These are phyloP conservation scores for Blastobotrys proliferans DNA, from an alignment of 1,139 yeast species.

Conservation along the genomic window DNA sequence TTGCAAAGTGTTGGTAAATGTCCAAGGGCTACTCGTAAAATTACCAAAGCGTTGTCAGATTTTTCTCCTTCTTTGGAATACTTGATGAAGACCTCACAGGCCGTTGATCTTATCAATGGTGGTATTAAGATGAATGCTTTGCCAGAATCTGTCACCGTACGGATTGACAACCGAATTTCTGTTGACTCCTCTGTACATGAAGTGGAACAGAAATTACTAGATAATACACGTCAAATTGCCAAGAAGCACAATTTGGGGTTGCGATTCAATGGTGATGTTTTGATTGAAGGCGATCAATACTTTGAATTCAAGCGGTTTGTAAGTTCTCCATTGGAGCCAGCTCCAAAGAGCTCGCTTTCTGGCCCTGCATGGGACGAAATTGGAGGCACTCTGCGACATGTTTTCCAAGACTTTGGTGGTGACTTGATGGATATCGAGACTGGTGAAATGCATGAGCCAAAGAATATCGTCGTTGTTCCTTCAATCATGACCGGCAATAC, in stretches of 20 bases:
- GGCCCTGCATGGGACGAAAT: slow-evolving; percentile 51
- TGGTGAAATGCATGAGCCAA: slow-evolving; percentile 5
- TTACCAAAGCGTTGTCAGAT: slow-evolving; percentile 17
- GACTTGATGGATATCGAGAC: slow-evolving; percentile 11
- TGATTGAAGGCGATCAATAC: slow-evolving; percentile 16
- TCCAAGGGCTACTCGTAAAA: slow-evolving; percentile 21
- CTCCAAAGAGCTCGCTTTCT: slow-evolving; percentile 52
- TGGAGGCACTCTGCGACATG: slow-evolving; percentile 54
- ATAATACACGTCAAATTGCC: slow-evolving; percentile 43
- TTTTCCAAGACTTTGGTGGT: slow-evolving; percentile 51
- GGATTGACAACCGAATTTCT: slow-evolving; percentile 58
- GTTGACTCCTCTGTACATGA: slow-evolving; percentile 45
- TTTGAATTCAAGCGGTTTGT: slow-evolving; percentile 10
- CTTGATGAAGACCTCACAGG: slow-evolving; percentile 59
- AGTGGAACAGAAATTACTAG: slow-evolving; percentile 40
- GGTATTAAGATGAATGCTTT: slow-evolving; percentile 70
- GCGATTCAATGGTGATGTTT: slow-evolving; percentile 33
- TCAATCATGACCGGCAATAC: slow-evolving; percentile 75
- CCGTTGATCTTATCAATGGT: slow-evolving; percentile 63
- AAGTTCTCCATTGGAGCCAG: slow-evolving; percentile 44
- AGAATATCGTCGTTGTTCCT: slow-evolving; percentile 52
- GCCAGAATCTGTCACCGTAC: slow-evolving; percentile 59
- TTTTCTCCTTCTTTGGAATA: slow-evolving; percentile 27
- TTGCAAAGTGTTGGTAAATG: slow-evolving; percentile 19
- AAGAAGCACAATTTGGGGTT: slow-evolving; percentile 46